Conservation (phyloP, 345 rosid genomes). For the Anacardium occidentale region DNA sequence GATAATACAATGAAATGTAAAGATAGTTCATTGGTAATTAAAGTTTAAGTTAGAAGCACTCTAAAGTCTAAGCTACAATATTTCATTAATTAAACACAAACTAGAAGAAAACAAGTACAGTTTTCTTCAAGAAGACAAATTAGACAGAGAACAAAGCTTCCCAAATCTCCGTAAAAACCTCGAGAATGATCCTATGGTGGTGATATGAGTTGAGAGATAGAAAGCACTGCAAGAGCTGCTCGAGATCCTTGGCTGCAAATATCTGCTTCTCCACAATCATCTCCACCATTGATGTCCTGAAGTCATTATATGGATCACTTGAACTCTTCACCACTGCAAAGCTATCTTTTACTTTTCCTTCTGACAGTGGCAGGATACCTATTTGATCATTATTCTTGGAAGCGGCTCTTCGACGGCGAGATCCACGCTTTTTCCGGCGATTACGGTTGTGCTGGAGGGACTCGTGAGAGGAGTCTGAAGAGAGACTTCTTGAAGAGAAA, state of each 20-base stretch:
- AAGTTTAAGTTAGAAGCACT: constrained; percentile 1
- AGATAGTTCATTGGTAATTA: not conserved
- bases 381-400: constrained; percentile 14
- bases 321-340: constrained; percentile 86
- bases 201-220: constrained; percentile 59
- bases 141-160: constrained; percentile 57
- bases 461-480: constrained; percentile 59
- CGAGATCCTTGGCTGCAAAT: constrained; percentile 53
- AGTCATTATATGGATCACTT: constrained; percentile 64
- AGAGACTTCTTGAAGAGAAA: constrained; percentile 69
- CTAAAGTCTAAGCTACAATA: constrained; percentile 1
- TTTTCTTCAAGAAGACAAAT: constrained; percentile 22
- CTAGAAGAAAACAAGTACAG: constrained; percentile 13
- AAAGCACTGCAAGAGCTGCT: constrained; percentile 72
- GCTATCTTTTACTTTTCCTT: constrained; percentile 58
- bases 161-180: constrained; percentile 70
- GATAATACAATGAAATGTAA: not conserved
- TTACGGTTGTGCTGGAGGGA: constrained; percentile 20
- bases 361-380: constrained; percentile 27
- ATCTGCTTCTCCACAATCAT: constrained; percentile 80
- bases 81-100: not conserved
- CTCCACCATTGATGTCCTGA: constrained; percentile 77
- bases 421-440: constrained; percentile 10
- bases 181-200: constrained; percentile 61
- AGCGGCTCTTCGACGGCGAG: constrained; percentile 20